Evolutionary conservation across 176 grass and related monocot species (phyloP).

Genomic region (Leersia perrieri): DNA sequence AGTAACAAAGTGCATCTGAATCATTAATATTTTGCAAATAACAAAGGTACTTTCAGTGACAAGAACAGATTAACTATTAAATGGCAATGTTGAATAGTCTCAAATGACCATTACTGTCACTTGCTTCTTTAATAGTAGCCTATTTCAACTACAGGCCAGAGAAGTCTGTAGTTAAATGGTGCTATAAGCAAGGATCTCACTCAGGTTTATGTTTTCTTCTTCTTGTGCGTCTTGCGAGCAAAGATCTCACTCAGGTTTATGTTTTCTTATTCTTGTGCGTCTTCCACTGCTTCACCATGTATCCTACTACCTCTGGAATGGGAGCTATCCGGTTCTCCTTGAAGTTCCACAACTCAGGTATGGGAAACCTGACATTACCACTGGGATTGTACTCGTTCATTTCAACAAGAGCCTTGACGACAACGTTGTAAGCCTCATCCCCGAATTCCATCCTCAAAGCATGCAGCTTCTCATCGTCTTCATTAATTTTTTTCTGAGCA

Average conservation of each 20-base stretch:
- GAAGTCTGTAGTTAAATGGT: background rate
- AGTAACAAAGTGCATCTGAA: background rate
- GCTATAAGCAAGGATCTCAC: background rate
- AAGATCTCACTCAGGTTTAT: background rate
- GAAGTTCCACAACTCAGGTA: conserved; percentile 61
- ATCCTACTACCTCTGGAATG: conserved; percentile 36
- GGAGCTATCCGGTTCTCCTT: conserved; percentile 47
- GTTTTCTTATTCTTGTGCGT: conserved; percentile 32
- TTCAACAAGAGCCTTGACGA: conserved; percentile 48
- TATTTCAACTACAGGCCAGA: background rate
- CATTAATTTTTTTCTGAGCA: conserved; percentile 50
- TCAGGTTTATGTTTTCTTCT: background rate
- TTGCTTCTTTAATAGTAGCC: too few species aligned
- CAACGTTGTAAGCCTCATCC: conserved; percentile 33
- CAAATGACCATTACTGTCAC: background rate
- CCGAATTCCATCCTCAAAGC: conserved; percentile 45
- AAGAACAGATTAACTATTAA: too few species aligned
- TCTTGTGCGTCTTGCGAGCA: conserved; percentile 49
- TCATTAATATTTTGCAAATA: background rate
- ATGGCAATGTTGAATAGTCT: background rate
- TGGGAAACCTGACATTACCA: conserved; percentile 30
- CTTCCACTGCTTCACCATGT: conserved; percentile 57
- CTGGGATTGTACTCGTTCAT: conserved; percentile 59
- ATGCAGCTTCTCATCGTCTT: conserved; percentile 58
- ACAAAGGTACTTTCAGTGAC: too few species aligned